Evolutionary conservation across 139 green algal genomes (phyloP), one percentile per base, ranked within the genome.

Genomic region (Picocystis salinarum): DNA sequence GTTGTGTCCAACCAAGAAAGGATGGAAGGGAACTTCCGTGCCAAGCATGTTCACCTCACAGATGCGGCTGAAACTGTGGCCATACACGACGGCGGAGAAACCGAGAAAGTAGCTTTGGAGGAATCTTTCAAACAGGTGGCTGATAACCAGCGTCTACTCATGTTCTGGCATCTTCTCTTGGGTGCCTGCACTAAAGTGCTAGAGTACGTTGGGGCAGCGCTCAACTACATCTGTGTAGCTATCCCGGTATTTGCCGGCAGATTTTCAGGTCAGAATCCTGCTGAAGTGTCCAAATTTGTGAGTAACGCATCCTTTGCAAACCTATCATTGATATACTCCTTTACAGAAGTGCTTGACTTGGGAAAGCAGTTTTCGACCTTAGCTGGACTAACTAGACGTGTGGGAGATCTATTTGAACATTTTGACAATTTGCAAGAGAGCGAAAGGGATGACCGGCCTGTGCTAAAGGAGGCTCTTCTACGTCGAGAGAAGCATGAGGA

Each of bases 241-340:
- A 28, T 48, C 1, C 53, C 59, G 1, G 66, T 77, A 15, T 74
- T 82, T 37, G 26, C 44, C 29, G 62, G 48, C 17, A 37, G 31
- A 37, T 15, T 13, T 17, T 15, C 13, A 13, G 13, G 12, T 23
- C 42, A 39, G 42, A 19, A 19, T 13, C 22, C 45, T 10, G 70
- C 70, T 20, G 27, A 54, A n/a, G 27, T 59, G 15, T 73, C 74
- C 9, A 30, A 71, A 42, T 67, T 72, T 27, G 53, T 84, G 4
- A 70, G 52, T 24, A 76, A 80, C 23, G 64, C 74, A 4, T 75
- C 71, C 3, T 84, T 84, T 28, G 67, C 65, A 23, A 67, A 62
- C 12, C 57, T 80, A 10, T 52, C 41, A 4, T 58, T 77, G 10
- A 66, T 75, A 33, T 69, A 71, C 60, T 67, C 53, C 31, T 69